Base-by-base conservation (phyloP, 2,329 filamentous ascomycete species). In the Sporothrix euskadiensis region DNA sequence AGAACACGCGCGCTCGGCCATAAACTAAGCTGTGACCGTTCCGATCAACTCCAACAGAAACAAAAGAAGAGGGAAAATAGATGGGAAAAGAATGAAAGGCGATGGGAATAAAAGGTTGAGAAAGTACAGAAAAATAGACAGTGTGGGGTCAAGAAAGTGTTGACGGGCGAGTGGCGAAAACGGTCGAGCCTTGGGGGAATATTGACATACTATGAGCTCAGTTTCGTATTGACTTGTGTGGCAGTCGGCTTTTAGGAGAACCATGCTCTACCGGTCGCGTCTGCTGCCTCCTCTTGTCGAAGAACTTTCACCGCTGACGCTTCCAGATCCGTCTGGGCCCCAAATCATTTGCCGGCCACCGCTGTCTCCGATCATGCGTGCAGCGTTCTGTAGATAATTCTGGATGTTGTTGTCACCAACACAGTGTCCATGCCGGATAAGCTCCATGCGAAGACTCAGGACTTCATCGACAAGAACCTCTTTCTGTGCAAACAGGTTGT, bases 391-490 rank as follows among this genome's bases (percentile, higher is more conserved):
- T 1, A 81, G 65, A 59, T 81, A 81, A n/a, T 78, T 76, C 39
- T 76, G 74, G 47, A 81, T 81, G 12, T 78, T 73, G 3, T 66
- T 72, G 73, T 78, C 79, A 3, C 9, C 19, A 7, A 75, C 74
- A 69, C 80, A 81, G 39, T 73, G 70, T 39, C 75, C 77, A 65
- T 81, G 80, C 14, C 72, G 32, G 19, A 81, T 73, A 2, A 81
- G 71, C 74, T 80, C 77, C 52, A 76, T 75, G 68, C 80, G 81
- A 70, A 81, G 77, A n/a, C 26, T 41, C n/a, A 79, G 76, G 12
- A 81, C 76, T 73, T 81, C 80, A 32, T 79, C 77, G 19, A 72
- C 73, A 16, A 81, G 78, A 19, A 72, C 72, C 16, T 73, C 32
- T 1, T 73, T 78, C 52, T 75, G 71, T 1, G 75, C 76, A 19